Evolutionary conservation across 75 land plant genomes (phyloP).

Genomic region (Chamaecyparis obtusa): DNA sequence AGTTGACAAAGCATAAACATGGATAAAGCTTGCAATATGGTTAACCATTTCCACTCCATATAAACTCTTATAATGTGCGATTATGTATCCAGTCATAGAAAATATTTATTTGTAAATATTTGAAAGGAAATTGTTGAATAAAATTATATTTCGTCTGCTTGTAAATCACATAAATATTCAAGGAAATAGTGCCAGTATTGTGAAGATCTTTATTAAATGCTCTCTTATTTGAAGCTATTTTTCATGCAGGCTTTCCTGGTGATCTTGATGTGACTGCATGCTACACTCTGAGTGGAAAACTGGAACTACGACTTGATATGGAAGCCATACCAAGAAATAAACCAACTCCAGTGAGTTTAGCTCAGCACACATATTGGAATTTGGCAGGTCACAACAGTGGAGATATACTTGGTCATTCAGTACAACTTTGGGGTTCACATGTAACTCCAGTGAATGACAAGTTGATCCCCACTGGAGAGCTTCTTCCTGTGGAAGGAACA

Average conservation of each 20-base stretch:
- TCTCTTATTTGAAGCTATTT: background rate
- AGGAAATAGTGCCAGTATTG: background rate
- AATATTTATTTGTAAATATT: background rate
- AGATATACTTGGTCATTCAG: conserved; percentile 53
- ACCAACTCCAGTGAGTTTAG: conserved; percentile 82
- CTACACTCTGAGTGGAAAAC: conserved; percentile 58
- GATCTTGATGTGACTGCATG: conserved; percentile 68
- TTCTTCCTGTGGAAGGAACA: conserved; percentile 69
- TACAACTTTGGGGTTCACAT: conserved; percentile 58
- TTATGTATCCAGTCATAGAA: background rate
- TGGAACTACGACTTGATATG: conserved; percentile 79
- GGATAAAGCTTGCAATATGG: background rate
- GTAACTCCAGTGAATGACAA: conserved; percentile 78
- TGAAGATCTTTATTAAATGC: background rate
- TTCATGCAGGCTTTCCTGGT: conserved; percentile 77
- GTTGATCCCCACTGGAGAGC: conserved; percentile 83
- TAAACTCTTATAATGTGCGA: background rate
- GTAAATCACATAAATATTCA: background rate
- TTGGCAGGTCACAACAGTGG: conserved; percentile 84
- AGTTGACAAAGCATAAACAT: background rate
- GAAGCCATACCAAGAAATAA: conserved; percentile 76
- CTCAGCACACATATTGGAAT: conserved; percentile 97
- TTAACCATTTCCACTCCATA: background rate
- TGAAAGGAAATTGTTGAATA: background rate
- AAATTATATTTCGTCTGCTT: background rate